phyloP scores from a whole-genome alignment of 2,329 filamentous ascomycete genomes.

The Rosellinia necatrix region DNA sequence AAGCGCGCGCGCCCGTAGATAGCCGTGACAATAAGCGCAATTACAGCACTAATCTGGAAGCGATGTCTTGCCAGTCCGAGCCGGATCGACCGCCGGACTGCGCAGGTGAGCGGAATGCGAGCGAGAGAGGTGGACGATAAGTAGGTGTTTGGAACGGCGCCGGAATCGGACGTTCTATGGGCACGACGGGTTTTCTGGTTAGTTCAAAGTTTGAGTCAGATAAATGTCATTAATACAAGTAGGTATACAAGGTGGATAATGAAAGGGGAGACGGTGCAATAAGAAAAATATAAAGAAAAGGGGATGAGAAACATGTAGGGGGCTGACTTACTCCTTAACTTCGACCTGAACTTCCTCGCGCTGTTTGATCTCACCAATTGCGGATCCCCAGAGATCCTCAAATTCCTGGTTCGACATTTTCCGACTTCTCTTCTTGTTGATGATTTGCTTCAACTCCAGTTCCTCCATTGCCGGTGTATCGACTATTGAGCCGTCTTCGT shows the following conservation, averaged over 20 bases:
- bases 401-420: conserved; percentile 88
- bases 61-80: conserved; percentile 85
- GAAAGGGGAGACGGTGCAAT: conserved; percentile 25
- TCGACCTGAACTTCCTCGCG: conserved; percentile 64
- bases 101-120: conserved; percentile 84
- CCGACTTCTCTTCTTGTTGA: conserved; percentile 77
- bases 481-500: conserved; percentile 63
- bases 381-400: conserved; percentile 80
- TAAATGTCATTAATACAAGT: conserved; percentile 25
- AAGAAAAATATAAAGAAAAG: conserved; percentile 33
- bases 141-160: conserved; percentile 62
- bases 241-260: conserved; percentile 11
- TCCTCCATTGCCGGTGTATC: conserved; percentile 66
- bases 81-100: conserved; percentile 76
- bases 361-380: conserved; percentile 71
- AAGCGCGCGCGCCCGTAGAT: conserved; percentile 70
- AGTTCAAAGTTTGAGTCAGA: conserved; percentile 68
- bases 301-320: conserved; percentile 8
- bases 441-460: conserved; percentile 75
- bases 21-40: conserved; percentile 52
- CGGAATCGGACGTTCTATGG: conserved; percentile 73
- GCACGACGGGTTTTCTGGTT: conserved; percentile 78
- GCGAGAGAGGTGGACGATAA: conserved; percentile 89
- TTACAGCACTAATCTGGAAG: conserved; percentile 75
- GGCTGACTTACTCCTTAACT: conserved; percentile 56